Evolutionary conservation across 177 flowering plant genomes (phyloP).

Genomic region (Vitis hybrid): DNA sequence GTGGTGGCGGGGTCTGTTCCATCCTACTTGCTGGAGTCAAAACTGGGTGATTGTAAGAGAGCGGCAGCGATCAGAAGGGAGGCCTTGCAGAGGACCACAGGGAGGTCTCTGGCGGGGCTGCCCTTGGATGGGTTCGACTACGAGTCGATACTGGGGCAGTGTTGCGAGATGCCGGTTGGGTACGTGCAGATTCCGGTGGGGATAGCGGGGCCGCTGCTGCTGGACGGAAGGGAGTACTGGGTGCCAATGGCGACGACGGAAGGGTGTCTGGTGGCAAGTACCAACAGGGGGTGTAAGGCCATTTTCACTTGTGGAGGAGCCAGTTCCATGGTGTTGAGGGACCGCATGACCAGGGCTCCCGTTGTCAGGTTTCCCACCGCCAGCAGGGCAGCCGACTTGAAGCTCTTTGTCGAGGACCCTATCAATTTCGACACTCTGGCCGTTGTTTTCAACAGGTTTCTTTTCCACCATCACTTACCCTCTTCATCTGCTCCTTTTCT

Average conservation of each 20-base stretch:
- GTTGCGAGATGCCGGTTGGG: slow-evolving; percentile 41
- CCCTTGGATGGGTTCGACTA: slow-evolving; percentile 38
- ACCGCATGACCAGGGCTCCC: slow-evolving; percentile 41
- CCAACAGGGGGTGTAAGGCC: slow-evolving; percentile 39
- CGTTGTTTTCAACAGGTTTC: slow-evolving; percentile 28
- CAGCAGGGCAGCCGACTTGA: slow-evolving; percentile 30
- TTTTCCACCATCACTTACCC: background rate
- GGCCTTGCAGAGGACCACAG: slow-evolving; percentile 29
- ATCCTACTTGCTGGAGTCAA: slow-evolving; percentile 23
- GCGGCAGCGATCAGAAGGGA: slow-evolving; percentile 30
- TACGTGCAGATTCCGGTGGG: slow-evolving; percentile 35
- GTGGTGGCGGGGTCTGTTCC: slow-evolving; percentile 22
- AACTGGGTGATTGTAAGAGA: slow-evolving; percentile 32
- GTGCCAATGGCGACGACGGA: slow-evolving; percentile 43
- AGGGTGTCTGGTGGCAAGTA: slow-evolving; percentile 37
- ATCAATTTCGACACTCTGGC: slow-evolving; percentile 30
- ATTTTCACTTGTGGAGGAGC: slow-evolving; percentile 35
- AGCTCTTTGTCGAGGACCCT: slow-evolving; percentile 37
- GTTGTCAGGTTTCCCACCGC: slow-evolving; percentile 33
- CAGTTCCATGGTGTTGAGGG: slow-evolving; percentile 23
- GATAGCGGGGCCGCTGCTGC: slow-evolving; percentile 27
- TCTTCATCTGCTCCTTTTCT: background rate
- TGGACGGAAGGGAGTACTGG: slow-evolving; percentile 27
- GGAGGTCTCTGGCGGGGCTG: slow-evolving; percentile 27
- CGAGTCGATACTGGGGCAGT: slow-evolving; percentile 36